Evolutionary conservation across 2,329 filamentous ascomycete genomes (phyloP).

Genomic region (Dactylonectria macrodidyma): DNA sequence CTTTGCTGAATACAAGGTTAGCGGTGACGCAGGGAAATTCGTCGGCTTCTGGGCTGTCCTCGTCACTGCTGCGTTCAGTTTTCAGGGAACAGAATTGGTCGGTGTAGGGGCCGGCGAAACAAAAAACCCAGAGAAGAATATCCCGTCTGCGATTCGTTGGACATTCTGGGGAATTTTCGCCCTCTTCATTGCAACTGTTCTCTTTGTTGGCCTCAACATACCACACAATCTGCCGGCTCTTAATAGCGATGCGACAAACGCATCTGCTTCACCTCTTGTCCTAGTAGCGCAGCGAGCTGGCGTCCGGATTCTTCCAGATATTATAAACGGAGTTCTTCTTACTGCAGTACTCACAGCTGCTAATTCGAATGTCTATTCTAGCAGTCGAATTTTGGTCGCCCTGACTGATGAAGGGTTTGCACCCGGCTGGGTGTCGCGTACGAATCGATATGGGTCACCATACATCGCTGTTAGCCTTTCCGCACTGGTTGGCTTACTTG

Average conservation of each 20-base stretch:
- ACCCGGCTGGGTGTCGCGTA: slow-evolving; percentile 1
- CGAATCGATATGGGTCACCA: slow-evolving; percentile 11
- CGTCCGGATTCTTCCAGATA: slow-evolving; percentile 8
- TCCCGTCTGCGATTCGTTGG: slow-evolving; percentile 23
- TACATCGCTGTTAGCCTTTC: slow-evolving; percentile 10
- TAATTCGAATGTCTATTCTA: slow-evolving; percentile 18
- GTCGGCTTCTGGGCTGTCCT: slow-evolving; percentile 20
- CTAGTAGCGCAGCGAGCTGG: slow-evolving; percentile 13
- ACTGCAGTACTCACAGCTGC: slow-evolving; percentile 16
- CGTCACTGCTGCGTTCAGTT: slow-evolving; percentile 23
- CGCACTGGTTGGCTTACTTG: slow-evolving; percentile 1
- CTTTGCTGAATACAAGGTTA: slow-evolving; percentile 8
- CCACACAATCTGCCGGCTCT: slow-evolving; percentile 3
- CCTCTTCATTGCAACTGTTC: slow-evolving; percentile 17
- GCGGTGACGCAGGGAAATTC: slow-evolving; percentile 17
- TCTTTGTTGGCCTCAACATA: slow-evolving; percentile 15
- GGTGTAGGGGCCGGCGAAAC: slow-evolving; percentile 19
- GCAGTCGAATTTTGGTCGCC: slow-evolving; percentile 16
- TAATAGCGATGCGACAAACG: slow-evolving; percentile 2
- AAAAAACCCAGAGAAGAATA: slow-evolving; percentile 17
- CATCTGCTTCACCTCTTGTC: slow-evolving; percentile 13
- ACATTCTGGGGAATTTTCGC: slow-evolving; percentile 18
- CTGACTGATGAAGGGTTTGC: slow-evolving; percentile 13
- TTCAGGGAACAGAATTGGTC: slow-evolving; percentile 17
- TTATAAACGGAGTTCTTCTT: slow-evolving; percentile 16